A percentile compares a stretch with the other conserved stretches of the same genome.
These are phyloP conservation scores for Halenospora varia DNA, from an alignment of 495 filamentous ascomycete genomes.

Conservation along the genomic window DNA sequence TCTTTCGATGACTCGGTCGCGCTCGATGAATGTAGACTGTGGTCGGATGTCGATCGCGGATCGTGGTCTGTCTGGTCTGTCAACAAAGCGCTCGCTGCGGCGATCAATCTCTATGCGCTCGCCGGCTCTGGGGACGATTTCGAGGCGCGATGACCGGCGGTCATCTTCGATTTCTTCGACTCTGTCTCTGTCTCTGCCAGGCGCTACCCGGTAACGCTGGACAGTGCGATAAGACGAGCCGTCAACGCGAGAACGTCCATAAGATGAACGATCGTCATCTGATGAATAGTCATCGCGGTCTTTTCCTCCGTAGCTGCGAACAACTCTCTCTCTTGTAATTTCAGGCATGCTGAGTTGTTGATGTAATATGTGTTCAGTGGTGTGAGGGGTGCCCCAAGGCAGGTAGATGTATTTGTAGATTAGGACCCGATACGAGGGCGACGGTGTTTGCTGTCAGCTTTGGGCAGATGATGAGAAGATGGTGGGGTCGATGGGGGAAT, in stretches of 20 bases:
- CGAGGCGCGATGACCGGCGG: conserved; percentile 39
- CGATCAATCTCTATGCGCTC: conserved; percentile 42
- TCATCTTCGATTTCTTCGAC: conserved; percentile 47
- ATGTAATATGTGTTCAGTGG: neutral
- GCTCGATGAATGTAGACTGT: conserved; percentile 28
- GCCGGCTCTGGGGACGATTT: conserved; percentile 30
- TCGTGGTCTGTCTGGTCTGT: conserved; percentile 16
- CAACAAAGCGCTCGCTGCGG: conserved; percentile 28
- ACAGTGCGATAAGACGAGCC: conserved; percentile 38
- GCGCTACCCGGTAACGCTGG: conserved; percentile 49
- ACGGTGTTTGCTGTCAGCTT: neutral
- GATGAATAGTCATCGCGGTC: conserved; percentile 39
- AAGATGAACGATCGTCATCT: conserved; percentile 38
- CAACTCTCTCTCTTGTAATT: conserved; percentile 5
- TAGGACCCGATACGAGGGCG: neutral
- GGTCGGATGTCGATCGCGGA: conserved; percentile 26
- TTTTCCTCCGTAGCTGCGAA: conserved; percentile 1
- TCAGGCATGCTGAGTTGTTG: conserved; percentile 12
- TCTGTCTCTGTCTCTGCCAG: conserved; percentile 35
- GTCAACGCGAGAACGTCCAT: neutral
- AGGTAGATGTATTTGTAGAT: neutral
- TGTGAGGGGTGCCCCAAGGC: neutral
- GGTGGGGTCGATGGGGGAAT: neutral
- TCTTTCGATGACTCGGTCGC: conserved; percentile 3
- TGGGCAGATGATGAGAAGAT: neutral